Conservation (phyloP, 2,329 filamentous ascomycete species). For the Aspergillus cejpii region DNA sequence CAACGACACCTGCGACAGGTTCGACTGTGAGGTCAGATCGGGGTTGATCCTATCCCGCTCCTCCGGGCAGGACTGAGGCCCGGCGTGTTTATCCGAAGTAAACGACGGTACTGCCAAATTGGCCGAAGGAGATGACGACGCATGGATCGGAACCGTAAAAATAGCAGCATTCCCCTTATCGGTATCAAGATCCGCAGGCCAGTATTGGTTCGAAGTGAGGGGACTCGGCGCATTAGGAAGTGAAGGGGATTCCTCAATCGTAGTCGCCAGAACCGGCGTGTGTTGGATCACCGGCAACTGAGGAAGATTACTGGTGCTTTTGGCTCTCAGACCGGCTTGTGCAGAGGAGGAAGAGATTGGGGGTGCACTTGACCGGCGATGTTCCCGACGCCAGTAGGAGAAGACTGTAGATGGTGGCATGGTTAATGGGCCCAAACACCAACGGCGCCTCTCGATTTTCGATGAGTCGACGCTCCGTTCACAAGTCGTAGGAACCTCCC, state of each 20-base stretch:
- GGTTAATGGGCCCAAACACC: slow-evolving; percentile 12
- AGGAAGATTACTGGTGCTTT: slow-evolving; percentile 22
- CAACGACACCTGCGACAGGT: slow-evolving; percentile 24
- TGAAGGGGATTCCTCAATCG: slow-evolving; percentile 23
- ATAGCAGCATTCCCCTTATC: slow-evolving; percentile 19
- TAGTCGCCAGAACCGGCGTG: slow-evolving; percentile 24
- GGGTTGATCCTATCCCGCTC: slow-evolving; percentile 19
- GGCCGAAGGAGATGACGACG: slow-evolving; percentile 25
- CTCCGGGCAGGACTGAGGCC: slow-evolving; percentile 29
- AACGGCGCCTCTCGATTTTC: slow-evolving; percentile 12
- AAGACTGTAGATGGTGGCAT: slow-evolving; percentile 38
- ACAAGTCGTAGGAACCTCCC: slow-evolving; percentile 10
- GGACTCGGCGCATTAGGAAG: slow-evolving; percentile 13
- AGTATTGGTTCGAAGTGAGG: slow-evolving; percentile 19
- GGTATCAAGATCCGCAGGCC: slow-evolving; percentile 18
- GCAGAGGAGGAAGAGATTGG: slow-evolving; percentile 23
- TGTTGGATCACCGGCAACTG: slow-evolving; percentile 31
- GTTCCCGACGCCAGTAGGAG: slow-evolving; percentile 38
- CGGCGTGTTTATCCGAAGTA: slow-evolving; percentile 21
- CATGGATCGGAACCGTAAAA: slow-evolving; percentile 15
- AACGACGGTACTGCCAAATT: slow-evolving; percentile 26
- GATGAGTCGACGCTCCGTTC: slow-evolving; percentile 11
- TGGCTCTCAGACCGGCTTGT: slow-evolving; percentile 18
- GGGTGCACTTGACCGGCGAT: slow-evolving; percentile 31
- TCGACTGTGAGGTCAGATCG: slow-evolving; percentile 21